Conservation (phyloP, 1,139 yeast genomes). For the Hanseniaspora uvarum region DNA sequence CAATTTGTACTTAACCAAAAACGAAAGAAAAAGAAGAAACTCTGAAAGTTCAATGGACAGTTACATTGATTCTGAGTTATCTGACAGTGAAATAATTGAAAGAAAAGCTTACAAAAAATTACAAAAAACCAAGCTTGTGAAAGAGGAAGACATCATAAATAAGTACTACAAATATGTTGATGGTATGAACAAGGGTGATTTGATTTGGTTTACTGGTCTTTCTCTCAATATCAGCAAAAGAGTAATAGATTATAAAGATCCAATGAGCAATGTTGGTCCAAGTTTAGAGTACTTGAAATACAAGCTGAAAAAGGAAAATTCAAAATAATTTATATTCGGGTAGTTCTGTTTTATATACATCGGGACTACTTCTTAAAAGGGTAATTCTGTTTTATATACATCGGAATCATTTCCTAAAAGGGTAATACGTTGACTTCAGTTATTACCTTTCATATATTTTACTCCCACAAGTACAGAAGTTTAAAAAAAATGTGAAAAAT, state of each 20-base stretch:
- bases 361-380: neutral
- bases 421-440: too few relatives aligned
- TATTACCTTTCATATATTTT: too few relatives aligned
- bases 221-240: constrained; percentile 52
- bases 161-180: constrained; percentile 13
- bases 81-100: constrained; percentile 24
- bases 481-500: neutral
- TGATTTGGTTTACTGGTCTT: constrained; percentile 75
- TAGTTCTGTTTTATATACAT: neutral
- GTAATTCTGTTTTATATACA: neutral
- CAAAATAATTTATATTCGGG: neutral
- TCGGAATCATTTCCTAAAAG: too few relatives aligned
- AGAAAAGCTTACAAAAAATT: constrained; percentile 23
- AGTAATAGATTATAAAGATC: constrained; percentile 28
- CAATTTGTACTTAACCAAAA: constrained; percentile 21
- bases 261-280: constrained; percentile 39
- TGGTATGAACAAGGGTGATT: constrained; percentile 34
- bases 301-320: constrained; percentile 33
- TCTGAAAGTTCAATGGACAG: constrained; percentile 20
- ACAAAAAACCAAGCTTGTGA: neutral
- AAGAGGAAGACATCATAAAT: constrained; percentile 21
- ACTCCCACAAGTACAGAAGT: constrained; percentile 2
- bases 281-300: constrained; percentile 63
- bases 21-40: constrained; percentile 25
- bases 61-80: constrained; percentile 19